Evolutionary conservation across 306 rosid species (phyloP).

Genomic region (Cucumis cinereus): DNA sequence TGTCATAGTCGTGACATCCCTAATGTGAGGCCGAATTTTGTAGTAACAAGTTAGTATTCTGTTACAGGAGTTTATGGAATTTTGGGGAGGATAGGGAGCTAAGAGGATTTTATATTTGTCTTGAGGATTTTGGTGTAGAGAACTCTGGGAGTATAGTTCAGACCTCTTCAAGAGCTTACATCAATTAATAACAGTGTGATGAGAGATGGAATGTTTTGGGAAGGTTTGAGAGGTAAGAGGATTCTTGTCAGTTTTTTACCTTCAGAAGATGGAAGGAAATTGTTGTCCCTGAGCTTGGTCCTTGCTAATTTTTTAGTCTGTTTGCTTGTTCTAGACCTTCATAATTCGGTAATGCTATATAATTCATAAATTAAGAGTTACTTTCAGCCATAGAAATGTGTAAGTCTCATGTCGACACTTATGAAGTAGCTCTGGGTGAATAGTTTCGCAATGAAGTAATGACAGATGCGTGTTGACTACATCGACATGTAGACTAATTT

Average conservation of each 20-base stretch:
- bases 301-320: not conserved
- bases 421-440: not conserved
- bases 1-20: not conserved
- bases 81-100: not conserved
- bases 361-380: not conserved
- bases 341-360: not conserved
- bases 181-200: not conserved
- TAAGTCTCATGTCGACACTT: not conserved
- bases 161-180: not conserved
- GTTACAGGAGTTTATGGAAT: not conserved
- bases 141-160: not conserved
- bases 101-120: not conserved
- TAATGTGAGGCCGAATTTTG: not conserved
- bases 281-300: not conserved
- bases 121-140: not conserved
- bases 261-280: not conserved
- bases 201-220: not conserved
- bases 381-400: not conserved
- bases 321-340: not conserved
- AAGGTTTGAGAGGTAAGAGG: not conserved
- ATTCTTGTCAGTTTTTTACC: not conserved
- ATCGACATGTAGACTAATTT: no score
- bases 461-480: no score
- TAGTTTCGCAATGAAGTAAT: not conserved
- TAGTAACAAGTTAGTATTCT: not conserved